A percentile compares a stretch with the other conserved stretches of the same genome.
Evolutionary conservation across 352 stramenopile species (phyloP).

Genomic region (Globisporangium parvum): DNA sequence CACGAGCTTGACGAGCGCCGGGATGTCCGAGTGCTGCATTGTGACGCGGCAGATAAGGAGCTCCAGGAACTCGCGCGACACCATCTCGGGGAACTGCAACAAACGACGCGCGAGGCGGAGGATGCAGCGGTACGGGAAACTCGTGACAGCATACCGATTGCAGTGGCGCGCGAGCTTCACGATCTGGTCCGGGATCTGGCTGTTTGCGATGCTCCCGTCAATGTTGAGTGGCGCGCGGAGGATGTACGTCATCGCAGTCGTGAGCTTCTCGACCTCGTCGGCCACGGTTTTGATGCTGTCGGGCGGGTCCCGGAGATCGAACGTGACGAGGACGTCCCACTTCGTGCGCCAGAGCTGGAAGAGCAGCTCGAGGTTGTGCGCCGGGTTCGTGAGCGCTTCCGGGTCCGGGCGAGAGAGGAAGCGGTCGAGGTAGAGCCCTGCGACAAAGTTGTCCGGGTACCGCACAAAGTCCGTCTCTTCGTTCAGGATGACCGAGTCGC

Average conservation of each 20-base stretch:
- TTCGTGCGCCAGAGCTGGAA: slow-evolving; percentile 70
- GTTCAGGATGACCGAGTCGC: slow-evolving; percentile 70
- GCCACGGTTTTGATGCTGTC: slow-evolving; percentile 41
- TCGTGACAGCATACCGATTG: slow-evolving; percentile 62
- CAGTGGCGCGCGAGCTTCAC: slow-evolving; percentile 70
- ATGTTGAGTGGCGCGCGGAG: slow-evolving; percentile 54
- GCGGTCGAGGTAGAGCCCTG: slow-evolving; percentile 64
- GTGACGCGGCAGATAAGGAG: slow-evolving; percentile 67
- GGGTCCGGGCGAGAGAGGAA: slow-evolving; percentile 69
- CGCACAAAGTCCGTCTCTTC: slow-evolving; percentile 57
- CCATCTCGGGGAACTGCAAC: slow-evolving; percentile 59
- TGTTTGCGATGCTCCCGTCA: slow-evolving; percentile 64
- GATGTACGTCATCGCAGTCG: slow-evolving; percentile 65
- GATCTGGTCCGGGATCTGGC: slow-evolving; percentile 62
- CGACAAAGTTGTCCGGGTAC: slow-evolving; percentile 62
- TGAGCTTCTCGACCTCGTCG: slow-evolving; percentile 63
- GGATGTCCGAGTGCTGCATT: slow-evolving; percentile 63
- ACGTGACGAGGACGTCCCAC: slow-evolving; percentile 44
- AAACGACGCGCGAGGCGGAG: slow-evolving; percentile 56
- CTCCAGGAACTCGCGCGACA: slow-evolving; percentile 66
- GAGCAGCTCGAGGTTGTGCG: slow-evolving; percentile 72
- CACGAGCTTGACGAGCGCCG: slow-evolving; percentile 59
- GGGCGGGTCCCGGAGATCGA: slow-evolving; percentile 54
- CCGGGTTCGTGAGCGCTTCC: slow-evolving; percentile 65
- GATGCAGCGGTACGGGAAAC: slow-evolving; percentile 65